Conservation (phyloP, 1,284 basidiomycete species). For the Ceratobasidium sp. region DNA sequence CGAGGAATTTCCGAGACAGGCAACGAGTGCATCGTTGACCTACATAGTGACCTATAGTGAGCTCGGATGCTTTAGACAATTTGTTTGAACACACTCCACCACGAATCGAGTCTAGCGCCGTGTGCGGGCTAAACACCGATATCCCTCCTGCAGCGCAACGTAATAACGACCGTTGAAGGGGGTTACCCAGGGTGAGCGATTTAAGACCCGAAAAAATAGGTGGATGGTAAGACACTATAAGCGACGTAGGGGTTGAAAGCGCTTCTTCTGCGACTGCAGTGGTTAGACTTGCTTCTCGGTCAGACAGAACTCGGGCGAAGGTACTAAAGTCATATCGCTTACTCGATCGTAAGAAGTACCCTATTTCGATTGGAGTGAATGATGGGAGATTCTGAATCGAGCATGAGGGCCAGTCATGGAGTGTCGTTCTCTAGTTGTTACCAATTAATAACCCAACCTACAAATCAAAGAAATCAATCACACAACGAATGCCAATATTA, state of each 20-base stretch:
- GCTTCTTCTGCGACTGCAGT: conserved; percentile 81
- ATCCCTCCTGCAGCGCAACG: conserved; percentile 83
- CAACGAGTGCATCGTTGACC: conserved; percentile 45
- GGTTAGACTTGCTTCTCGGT: conserved; percentile 68
- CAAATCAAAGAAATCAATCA: conserved; percentile 40
- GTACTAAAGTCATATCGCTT: conserved; percentile 50
- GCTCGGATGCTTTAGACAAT: conserved; percentile 60
- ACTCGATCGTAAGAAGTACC: conserved; percentile 89
- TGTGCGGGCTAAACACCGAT: conserved; percentile 89
- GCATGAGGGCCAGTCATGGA: neutral
- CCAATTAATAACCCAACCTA: conserved; percentile 87
- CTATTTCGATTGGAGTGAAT: conserved; percentile 65
- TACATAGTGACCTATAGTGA: conserved; percentile 40
- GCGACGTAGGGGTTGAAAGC: conserved; percentile 66
- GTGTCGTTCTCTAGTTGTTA: conserved; percentile 51
- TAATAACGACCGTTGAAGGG: conserved; percentile 84
- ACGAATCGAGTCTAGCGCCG: conserved; percentile 80
- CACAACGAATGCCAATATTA: conserved; percentile 42
- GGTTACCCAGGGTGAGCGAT: conserved; percentile 79
- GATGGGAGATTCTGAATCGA: conserved; percentile 73
- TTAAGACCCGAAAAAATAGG: conserved; percentile 87
- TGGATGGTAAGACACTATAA: conserved; percentile 89
- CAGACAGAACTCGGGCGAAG: neutral
- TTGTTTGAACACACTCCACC: conserved; percentile 79
- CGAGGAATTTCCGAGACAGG: conserved; percentile 49